Evolutionary conservation across 495 filamentous ascomycete species (phyloP).

Genomic region (Aspergillus carlsbadensis): DNA sequence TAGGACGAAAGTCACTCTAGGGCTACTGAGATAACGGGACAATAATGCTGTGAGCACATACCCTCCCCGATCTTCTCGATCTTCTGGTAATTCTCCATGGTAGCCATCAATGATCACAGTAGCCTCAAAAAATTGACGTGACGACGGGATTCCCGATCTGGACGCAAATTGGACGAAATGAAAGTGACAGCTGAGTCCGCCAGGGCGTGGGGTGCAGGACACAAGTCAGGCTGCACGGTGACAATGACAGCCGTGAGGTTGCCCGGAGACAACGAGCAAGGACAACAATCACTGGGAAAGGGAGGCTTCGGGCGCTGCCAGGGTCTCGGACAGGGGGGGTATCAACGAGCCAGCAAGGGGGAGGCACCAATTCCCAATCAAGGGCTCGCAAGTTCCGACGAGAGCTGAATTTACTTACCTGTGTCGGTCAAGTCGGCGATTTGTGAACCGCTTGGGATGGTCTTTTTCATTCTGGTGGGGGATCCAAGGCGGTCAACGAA

Average conservation of each 20-base stretch:
- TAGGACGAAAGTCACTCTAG: not conserved
- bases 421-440: conserved; percentile 13
- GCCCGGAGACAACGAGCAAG: conserved; percentile 21
- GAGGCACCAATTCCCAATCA: conserved; percentile 12
- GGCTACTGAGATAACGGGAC: too few species aligned
- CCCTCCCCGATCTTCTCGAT: conserved; percentile 99
- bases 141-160: not conserved
- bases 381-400: conserved; percentile 7
- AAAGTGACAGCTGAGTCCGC: conserved; percentile 9
- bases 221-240: conserved; percentile 18
- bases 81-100: conserved; percentile 99
- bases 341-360: conserved; percentile 1
- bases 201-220: conserved; percentile 19
- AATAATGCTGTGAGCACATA: conserved; percentile 45
- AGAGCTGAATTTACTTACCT: conserved; percentile 14
- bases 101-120: conserved; percentile 9
- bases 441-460: conserved; percentile 5
- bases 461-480: conserved; percentile 22
- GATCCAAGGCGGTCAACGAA: conserved; percentile 31
- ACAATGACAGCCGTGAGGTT: conserved; percentile 14
- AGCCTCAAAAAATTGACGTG: conserved; percentile 16
- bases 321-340: conserved; percentile 1
- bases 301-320: conserved; percentile 13
- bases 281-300: conserved; percentile 19
- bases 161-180: not conserved